Conservation (phyloP, 2,329 filamentous ascomycete species). For the Apiospora malaysiana region DNA sequence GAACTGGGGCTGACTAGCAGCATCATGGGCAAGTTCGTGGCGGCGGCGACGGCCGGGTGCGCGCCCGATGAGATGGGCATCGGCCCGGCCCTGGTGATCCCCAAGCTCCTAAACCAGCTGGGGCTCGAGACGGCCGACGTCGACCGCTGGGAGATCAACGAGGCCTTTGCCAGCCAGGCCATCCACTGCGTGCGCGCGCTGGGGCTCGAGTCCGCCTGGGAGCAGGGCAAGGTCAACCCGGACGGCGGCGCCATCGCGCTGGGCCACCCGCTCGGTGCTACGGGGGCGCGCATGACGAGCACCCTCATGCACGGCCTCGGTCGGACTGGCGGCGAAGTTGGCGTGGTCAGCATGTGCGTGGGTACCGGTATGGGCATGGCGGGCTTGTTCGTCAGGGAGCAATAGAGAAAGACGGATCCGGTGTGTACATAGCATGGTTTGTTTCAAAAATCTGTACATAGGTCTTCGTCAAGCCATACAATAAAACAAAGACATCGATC, state of each 20-base stretch:
- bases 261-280: slow-evolving; percentile 89
- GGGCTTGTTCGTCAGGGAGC: slow-evolving; percentile 70
- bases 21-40: slow-evolving; percentile 85
- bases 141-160: slow-evolving; percentile 91
- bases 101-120: slow-evolving; percentile 74
- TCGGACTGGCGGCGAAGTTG: slow-evolving; percentile 75
- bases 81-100: slow-evolving; percentile 85
- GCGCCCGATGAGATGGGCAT: slow-evolving; percentile 93
- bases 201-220: slow-evolving; percentile 66
- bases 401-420: slow-evolving; percentile 27
- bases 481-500: not conserved
- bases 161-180: slow-evolving; percentile 73
- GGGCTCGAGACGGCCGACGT: slow-evolving; percentile 74
- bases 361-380: slow-evolving; percentile 83
- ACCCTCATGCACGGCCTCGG: slow-evolving; percentile 72
- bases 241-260: slow-evolving; percentile 95
- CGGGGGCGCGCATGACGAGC: slow-evolving; percentile 79
- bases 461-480: not conserved
- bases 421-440: not conserved
- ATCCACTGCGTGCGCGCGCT: slow-evolving; percentile 75
- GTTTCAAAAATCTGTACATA: not conserved
- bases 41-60: slow-evolving; percentile 77
- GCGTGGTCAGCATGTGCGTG: slow-evolving; percentile 91
- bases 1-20: slow-evolving; percentile 70
- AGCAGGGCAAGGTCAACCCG: slow-evolving; percentile 79